Evolutionary conservation across 2,329 filamentous ascomycete species (phyloP).

Genomic region (Chaetomium sp.): DNA sequence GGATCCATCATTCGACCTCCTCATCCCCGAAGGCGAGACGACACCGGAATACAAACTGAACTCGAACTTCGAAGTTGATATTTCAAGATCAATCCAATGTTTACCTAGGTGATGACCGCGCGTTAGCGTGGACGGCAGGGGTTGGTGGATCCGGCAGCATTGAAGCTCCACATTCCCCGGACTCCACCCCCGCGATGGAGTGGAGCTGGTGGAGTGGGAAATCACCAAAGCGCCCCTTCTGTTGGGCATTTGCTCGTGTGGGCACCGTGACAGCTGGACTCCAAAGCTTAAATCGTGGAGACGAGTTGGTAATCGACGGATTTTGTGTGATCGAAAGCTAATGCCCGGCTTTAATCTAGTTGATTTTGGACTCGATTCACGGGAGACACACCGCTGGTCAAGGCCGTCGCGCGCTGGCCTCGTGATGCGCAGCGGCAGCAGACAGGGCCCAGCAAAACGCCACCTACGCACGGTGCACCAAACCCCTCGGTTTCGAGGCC

Average conservation of each 20-base stretch:
- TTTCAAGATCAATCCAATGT: conserved; percentile 3
- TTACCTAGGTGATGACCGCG: conserved; percentile 7
- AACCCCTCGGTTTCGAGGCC: no score
- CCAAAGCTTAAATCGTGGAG: neutral
- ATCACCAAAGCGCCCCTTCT: conserved; percentile 15
- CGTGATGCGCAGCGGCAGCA: neutral
- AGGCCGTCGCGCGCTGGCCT: neutral
- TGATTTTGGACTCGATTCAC: neutral
- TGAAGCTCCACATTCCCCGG: conserved; percentile 33
- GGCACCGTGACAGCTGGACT: neutral
- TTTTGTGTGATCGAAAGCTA: neutral
- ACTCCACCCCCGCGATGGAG: conserved; percentile 30
- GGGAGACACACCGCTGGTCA: neutral
- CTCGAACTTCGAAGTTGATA: conserved; percentile 13
- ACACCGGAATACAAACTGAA: neutral
- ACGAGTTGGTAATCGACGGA: neutral
- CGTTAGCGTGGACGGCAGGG: conserved; percentile 23
- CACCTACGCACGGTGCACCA: neutral
- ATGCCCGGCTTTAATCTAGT: neutral
- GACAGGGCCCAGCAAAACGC: neutral
- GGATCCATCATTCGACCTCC: neutral
- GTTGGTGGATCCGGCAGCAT: conserved; percentile 22
- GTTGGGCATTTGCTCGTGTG: neutral
- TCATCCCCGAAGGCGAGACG: no score
- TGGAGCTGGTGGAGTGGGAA: conserved; percentile 30